Base-by-base conservation (phyloP, 2,329 filamentous ascomycete genomes). In the Aureobasidium uvarum region DNA sequence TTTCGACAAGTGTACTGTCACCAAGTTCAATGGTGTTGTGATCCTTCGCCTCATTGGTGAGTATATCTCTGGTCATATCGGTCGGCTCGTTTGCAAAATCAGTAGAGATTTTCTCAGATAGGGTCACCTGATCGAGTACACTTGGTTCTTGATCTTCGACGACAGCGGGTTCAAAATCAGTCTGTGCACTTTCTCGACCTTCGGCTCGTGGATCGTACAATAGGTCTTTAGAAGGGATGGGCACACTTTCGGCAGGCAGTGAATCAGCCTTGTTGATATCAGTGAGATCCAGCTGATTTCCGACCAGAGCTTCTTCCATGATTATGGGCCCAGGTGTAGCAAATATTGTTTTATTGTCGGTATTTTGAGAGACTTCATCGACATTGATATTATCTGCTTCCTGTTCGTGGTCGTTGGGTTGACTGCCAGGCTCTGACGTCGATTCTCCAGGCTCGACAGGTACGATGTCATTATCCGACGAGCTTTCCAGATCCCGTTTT, bases 121-220 rank as follows among this genome's bases (percentile, higher is more conserved):
- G 6, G 3, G 45, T 45, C 38, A 45, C 14, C 25, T 60, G 56
- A 7, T 60, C 56, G 13, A 60, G 56, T 18, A 60, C 43, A 45
- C 18, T 25, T 11, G 56, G 56, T 5, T 41, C 56, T 20, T 60
- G 56, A 13, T 67, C 54, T 33, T 66, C 39, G 41, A 56, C 39
- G 16, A 18, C 33, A 36, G 52, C 48, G 25, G 55, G 50, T 28
- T 69, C 71, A 14, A 66, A 52, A 23, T 31, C 23, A 18, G 50
- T 38, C 6, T 69, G 41, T 10, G 1, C 13, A 10, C 33, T 14
- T 5, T 18, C 10, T 10, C 8, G n/a, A 1, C 28, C 36, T 4
- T 28, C 20, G 14, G 16, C 8, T 13, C n/a, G 16, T 20, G 54
- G 2, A 8, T 43, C 39, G 39, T 25, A 25, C 25, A 25, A 25